Conservation (phyloP, 2,329 filamentous ascomycete genomes). For the Chrysoporthe cubensis region DNA sequence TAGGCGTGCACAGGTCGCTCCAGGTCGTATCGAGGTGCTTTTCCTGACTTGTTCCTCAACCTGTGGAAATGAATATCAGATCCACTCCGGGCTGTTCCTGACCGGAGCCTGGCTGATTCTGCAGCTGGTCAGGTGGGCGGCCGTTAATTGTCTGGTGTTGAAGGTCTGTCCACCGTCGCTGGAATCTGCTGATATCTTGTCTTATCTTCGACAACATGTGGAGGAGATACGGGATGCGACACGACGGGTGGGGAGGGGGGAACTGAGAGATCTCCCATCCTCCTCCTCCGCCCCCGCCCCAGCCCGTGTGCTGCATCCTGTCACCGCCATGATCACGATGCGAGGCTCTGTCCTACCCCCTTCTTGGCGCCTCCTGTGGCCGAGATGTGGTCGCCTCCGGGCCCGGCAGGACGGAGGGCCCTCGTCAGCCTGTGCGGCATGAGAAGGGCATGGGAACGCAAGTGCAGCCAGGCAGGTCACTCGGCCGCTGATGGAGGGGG, state of each 20-base stretch:
- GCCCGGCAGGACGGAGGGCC: background rate
- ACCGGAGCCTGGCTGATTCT: constrained; percentile 12
- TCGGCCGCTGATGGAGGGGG: constrained; percentile 8
- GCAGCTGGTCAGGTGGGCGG: constrained; percentile 13
- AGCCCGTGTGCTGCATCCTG: background rate
- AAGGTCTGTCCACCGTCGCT: constrained; percentile 2
- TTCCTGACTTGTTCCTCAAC: constrained; percentile 1
- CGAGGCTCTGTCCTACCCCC: background rate
- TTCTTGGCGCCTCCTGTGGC: background rate
- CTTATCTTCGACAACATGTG: background rate
- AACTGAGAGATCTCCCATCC: background rate
- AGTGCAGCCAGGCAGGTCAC: constrained; percentile 17
- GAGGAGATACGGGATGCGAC: background rate
- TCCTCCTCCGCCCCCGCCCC: background rate
- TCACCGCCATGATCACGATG: background rate
- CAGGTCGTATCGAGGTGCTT: constrained; percentile 3
- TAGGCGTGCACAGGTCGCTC: constrained; percentile 5
- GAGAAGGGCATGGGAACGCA: constrained; percentile 6
- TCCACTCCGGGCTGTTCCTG: constrained; percentile 9
- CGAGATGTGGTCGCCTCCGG: background rate
- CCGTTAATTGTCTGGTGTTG: background rate
- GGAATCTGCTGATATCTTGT: constrained; percentile 6
- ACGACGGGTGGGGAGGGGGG: background rate
- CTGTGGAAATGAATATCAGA: constrained; percentile 13
- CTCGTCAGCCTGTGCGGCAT: constrained; percentile 4